These are phyloP conservation scores for Limtongozyma cylindracea DNA, from an alignment of 805 yeast genomes.

Conservation along the genomic window DNA sequence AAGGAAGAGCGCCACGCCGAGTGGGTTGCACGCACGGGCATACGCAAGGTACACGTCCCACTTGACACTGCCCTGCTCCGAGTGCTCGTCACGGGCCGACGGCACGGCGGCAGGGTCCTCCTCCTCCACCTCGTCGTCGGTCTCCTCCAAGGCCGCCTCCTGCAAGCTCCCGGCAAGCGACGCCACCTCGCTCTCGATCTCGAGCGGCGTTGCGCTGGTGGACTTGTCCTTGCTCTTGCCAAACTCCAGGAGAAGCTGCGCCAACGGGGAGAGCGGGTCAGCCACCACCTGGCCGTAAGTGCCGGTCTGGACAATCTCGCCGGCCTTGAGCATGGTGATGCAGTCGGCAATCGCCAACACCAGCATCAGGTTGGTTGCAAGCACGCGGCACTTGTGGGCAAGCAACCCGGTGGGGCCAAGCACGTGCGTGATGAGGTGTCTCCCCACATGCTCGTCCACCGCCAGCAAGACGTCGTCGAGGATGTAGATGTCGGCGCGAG, in stretches of 20 bases:
- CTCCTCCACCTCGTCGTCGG: constrained; percentile 14
- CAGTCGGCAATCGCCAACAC: constrained; percentile 55
- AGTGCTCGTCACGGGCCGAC: constrained; percentile 40
- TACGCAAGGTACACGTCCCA: constrained; percentile 67
- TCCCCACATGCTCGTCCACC: constrained; percentile 92
- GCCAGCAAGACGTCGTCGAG: constrained; percentile 90
- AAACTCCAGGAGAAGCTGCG: constrained; percentile 30
- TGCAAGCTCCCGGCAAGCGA: constrained; percentile 45
- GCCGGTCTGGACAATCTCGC: constrained; percentile 44
- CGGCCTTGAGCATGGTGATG: constrained; percentile 44
- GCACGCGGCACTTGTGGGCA: constrained; percentile 43
- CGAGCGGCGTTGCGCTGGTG: constrained; percentile 4
- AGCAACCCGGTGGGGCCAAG: constrained; percentile 63
- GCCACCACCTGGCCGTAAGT: constrained; percentile 24
- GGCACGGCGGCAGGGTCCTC: constrained; percentile 10
- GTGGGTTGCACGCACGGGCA: constrained; percentile 67
- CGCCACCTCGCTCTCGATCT: constrained; percentile 8
- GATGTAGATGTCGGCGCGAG: constrained; percentile 77
- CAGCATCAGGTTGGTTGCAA: constrained; percentile 73
- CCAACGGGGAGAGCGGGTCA: constrained; percentile 19
- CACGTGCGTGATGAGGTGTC: constrained; percentile 60
- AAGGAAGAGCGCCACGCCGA: constrained; percentile 32
- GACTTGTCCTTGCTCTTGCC: constrained; percentile 16
- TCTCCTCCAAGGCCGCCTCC: constrained; percentile 13
- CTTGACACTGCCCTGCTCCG: constrained; percentile 85